Evolutionary conservation across 1,284 basidiomycete genomes (phyloP).

Genomic region (Microbotryomycetes sp.): DNA sequence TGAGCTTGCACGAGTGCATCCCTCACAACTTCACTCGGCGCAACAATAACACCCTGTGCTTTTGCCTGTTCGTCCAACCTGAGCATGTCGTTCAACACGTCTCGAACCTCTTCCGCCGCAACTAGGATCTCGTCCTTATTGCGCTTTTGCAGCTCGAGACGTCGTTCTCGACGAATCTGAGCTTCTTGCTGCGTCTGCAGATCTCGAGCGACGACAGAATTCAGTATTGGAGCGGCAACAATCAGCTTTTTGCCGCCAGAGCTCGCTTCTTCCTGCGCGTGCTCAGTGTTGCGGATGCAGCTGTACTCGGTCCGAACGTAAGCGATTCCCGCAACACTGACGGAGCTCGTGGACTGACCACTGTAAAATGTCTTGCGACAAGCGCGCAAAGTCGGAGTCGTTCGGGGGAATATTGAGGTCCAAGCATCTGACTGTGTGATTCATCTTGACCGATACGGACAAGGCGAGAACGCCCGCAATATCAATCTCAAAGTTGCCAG

Average conservation of each 20-base stretch:
- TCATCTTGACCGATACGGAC: constrained; percentile 70
- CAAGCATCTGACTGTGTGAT: constrained; percentile 78
- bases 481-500: constrained; percentile 51
- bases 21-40: constrained; percentile 63
- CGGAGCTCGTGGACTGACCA: constrained; percentile 10
- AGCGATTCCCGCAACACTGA: neutral
- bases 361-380: constrained; percentile 45
- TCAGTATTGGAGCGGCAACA: constrained; percentile 47
- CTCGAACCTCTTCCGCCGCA: constrained; percentile 49
- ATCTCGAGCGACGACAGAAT: constrained; percentile 43
- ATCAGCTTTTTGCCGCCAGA: constrained; percentile 35
- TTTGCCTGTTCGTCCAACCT: constrained; percentile 53
- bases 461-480: constrained; percentile 89
- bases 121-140: constrained; percentile 48
- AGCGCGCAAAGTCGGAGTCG: constrained; percentile 71
- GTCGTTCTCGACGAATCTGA: constrained; percentile 8
- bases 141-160: constrained; percentile 6
- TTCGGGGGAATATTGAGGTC: constrained; percentile 84
- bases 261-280: constrained; percentile 39
- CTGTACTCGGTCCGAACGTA: constrained; percentile 48
- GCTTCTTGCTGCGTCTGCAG: constrained; percentile 43
- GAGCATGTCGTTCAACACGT: constrained; percentile 55
- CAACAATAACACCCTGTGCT: constrained; percentile 58
- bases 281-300: constrained; percentile 84
- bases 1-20: constrained; percentile 42